These are phyloP conservation scores for Arthromyces matolae DNA, from an alignment of 768 basidiomycete genomes.

Conservation along the genomic window DNA sequence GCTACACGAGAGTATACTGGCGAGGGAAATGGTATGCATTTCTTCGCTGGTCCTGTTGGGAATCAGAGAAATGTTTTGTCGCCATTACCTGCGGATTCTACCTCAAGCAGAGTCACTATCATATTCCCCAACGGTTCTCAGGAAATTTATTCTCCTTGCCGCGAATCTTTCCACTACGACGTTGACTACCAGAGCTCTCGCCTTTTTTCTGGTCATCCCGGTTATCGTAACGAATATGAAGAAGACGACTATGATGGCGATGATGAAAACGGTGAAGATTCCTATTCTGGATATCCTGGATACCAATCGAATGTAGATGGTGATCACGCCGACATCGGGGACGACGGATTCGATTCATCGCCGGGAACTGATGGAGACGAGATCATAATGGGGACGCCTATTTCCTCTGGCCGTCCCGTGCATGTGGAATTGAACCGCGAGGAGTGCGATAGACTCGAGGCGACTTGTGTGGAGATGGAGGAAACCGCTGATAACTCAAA, in stretches of 20 bases:
- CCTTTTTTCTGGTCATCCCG: background rate
- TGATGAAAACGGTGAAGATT: background rate
- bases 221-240: background rate
- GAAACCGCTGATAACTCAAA: constrained; percentile 4
- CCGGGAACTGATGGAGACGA: background rate
- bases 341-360: background rate
- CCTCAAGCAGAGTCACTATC: background rate
- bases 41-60: background rate
- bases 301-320: background rate
- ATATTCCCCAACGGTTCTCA: background rate
- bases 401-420: no score
- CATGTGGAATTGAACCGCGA: background rate
- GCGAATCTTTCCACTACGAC: background rate
- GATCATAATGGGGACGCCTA: background rate
- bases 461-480: constrained; percentile 2
- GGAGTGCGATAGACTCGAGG: constrained; percentile 1
- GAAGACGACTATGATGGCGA: background rate
- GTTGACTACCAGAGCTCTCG: background rate
- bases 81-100: constrained; percentile 3
- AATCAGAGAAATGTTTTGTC: background rate
- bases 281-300: no score
- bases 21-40: background rate
- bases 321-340: background rate
- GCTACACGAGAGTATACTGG: background rate
- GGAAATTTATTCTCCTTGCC: background rate